These are phyloP conservation scores for Heliamphora exappendiculata DNA, from an alignment of 148 eudicot species.

Conservation along the genomic window DNA sequence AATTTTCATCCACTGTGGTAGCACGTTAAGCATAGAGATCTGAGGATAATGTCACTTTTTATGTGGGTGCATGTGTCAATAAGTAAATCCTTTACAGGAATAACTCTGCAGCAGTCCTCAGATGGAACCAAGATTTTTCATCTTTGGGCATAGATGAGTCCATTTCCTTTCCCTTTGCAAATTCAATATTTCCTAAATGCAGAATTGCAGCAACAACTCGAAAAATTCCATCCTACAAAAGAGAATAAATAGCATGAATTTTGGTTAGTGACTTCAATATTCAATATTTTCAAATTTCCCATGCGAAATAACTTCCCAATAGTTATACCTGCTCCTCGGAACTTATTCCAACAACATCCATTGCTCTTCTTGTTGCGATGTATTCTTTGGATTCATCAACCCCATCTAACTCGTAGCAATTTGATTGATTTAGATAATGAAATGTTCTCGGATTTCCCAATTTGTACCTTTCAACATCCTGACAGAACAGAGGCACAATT, in stretches of 20 bases:
- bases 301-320: neutral
- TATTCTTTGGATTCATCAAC: slow-evolving; percentile 85
- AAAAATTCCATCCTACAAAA: slow-evolving; percentile 83
- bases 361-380: slow-evolving; percentile 78
- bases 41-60: neutral
- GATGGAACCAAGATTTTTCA: slow-evolving; percentile 85
- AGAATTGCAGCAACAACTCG: slow-evolving; percentile 92
- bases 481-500: slow-evolving; percentile 21
- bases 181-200: slow-evolving; percentile 94
- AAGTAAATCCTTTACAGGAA: slow-evolving; percentile 53
- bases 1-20: neutral
- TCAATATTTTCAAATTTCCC: slow-evolving; percentile 6
- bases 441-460: slow-evolving; percentile 79
- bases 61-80: neutral
- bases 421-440: slow-evolving; percentile 90
- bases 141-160: slow-evolving; percentile 97
- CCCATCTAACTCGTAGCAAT: slow-evolving; percentile 81
- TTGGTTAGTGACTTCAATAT: slow-evolving; percentile 5
- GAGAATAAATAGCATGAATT: slow-evolving; percentile 13
- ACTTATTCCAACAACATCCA: slow-evolving; percentile 96
- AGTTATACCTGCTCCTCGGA: slow-evolving; percentile 75
- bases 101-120: slow-evolving; percentile 83
- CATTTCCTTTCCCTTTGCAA: slow-evolving; percentile 74
- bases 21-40: neutral
- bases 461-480: slow-evolving; percentile 76